A percentile compares a stretch with the other conserved stretches of the same genome.
Evolutionary conservation across 352 stramenopile species (phyloP).

Genomic region (Phytophthora palmivora): DNA sequence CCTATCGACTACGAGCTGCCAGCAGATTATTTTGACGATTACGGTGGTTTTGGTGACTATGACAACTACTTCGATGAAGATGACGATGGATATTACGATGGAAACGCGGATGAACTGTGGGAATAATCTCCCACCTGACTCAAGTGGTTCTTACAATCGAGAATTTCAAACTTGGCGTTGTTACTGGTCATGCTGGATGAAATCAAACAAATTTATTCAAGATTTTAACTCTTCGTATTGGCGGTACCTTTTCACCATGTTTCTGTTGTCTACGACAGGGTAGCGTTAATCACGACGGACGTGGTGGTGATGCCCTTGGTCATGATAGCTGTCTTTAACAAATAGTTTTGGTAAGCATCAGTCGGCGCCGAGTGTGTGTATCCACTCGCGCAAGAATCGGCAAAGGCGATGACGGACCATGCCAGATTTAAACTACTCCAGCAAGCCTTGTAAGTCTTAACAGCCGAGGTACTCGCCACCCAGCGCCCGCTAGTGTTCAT

Average conservation of each 20-base stretch:
- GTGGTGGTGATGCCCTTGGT: constrained; percentile 39
- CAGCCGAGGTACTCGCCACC: constrained; percentile 30
- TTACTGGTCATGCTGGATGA: neutral
- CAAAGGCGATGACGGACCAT: constrained; percentile 47
- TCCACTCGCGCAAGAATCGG: constrained; percentile 29
- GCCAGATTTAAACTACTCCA: constrained; percentile 43
- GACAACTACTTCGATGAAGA: constrained; percentile 27
- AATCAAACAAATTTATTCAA: neutral
- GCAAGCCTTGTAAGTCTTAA: constrained; percentile 46
- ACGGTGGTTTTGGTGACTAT: constrained; percentile 25
- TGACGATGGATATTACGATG: constrained; percentile 31
- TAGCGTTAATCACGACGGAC: constrained; percentile 53
- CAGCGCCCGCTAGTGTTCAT: constrained; percentile 46
- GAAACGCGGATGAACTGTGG: constrained; percentile 31
- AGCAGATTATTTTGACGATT: constrained; percentile 40
- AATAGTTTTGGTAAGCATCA: constrained; percentile 63
- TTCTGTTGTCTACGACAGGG: constrained; percentile 22
- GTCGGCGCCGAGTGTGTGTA: constrained; percentile 39
- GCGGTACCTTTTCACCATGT: neutral
- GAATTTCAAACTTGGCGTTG: too few species aligned
- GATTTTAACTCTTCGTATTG: neutral
- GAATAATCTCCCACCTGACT: constrained; percentile 1
- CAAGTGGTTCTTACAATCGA: too few species aligned
- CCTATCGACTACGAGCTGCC: constrained; percentile 48
- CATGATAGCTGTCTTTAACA: constrained; percentile 42